Conservation (phyloP, 1,284 basidiomycete genomes). For the Apiotrichum sp. region DNA sequence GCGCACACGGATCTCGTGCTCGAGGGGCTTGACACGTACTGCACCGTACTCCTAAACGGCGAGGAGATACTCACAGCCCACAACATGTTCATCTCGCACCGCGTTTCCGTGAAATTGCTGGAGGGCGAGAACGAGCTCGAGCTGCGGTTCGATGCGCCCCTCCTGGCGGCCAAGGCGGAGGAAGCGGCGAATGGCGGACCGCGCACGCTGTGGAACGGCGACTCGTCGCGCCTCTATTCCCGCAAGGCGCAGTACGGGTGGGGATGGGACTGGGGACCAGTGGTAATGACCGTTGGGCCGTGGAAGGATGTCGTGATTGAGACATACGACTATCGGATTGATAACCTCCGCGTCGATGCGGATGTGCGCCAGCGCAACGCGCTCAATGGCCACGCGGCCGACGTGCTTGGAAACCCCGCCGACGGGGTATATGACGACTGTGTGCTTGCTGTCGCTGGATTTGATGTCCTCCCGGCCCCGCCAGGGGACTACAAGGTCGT, state of each 20-base stretch:
- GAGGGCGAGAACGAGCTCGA: constrained; percentile 62
- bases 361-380: constrained; percentile 12
- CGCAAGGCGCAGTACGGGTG: constrained; percentile 76
- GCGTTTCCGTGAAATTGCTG: constrained; percentile 51
- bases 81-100: constrained; percentile 72
- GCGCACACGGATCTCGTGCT: constrained; percentile 64
- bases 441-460: not conserved
- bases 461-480: constrained; percentile 4
- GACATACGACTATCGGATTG: constrained; percentile 58
- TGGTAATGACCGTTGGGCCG: constrained; percentile 45
- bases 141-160: constrained; percentile 68
- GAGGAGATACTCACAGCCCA: constrained; percentile 55
- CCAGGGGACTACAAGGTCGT: constrained; percentile 6
- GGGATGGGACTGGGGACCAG: constrained; percentile 55
- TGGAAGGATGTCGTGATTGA: constrained; percentile 56
- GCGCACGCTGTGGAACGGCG: constrained; percentile 60
- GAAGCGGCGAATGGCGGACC: constrained; percentile 39
- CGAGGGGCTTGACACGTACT: constrained; percentile 83
- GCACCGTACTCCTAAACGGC: constrained; percentile 65
- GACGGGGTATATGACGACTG: constrained; percentile 5
- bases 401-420: not conserved
- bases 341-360: constrained; percentile 54
- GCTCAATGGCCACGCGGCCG: no score
- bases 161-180: constrained; percentile 55
- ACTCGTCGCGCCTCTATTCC: constrained; percentile 75